These are phyloP conservation scores for Erodium moschatum DNA, from an alignment of 441 rosid species.

Conservation along the genomic window DNA sequence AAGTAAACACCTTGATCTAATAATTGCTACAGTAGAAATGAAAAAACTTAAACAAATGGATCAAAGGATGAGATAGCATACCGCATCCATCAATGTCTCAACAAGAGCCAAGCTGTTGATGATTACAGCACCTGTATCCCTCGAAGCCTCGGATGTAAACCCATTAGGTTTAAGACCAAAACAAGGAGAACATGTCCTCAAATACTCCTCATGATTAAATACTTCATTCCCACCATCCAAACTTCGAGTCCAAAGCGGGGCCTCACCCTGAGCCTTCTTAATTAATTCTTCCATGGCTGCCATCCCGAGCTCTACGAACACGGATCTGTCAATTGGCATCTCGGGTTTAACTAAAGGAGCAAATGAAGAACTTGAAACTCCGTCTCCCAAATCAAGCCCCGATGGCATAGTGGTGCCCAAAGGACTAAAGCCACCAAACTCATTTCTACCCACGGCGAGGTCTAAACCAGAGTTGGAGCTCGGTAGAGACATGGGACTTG, in stretches of 20 bases:
- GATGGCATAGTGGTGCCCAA: constrained; percentile 36
- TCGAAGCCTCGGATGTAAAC: constrained; percentile 67
- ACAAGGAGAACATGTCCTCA: constrained; percentile 44
- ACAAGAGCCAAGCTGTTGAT: constrained; percentile 81
- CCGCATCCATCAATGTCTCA: constrained; percentile 83
- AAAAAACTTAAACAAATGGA: too few relatives aligned
- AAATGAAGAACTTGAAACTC: constrained; percentile 29
- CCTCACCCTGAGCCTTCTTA: constrained; percentile 52
- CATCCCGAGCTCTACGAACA: constrained; percentile 64
- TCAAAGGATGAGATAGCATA: constrained; percentile 22
- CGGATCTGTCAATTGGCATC: constrained; percentile 49
- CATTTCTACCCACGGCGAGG: constrained; percentile 59
- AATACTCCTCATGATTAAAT: constrained; percentile 63
- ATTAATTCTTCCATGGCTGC: constrained; percentile 78
- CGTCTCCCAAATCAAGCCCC: constrained; percentile 29
- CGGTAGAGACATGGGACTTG: constrained; percentile 27
- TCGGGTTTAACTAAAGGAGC: constrained; percentile 27
- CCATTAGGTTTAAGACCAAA: constrained; percentile 51
- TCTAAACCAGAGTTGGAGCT: constrained; percentile 44
- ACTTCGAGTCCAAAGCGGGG: constrained; percentile 61
- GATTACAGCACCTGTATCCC: constrained; percentile 60
- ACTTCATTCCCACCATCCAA: constrained; percentile 46
- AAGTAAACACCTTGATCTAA: too few relatives aligned
- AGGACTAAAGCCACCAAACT: constrained; percentile 21
- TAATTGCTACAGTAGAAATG: too few relatives aligned